Evolutionary conservation across 345 rosid genomes (phyloP).

Genomic region (Syzygium jambos): DNA sequence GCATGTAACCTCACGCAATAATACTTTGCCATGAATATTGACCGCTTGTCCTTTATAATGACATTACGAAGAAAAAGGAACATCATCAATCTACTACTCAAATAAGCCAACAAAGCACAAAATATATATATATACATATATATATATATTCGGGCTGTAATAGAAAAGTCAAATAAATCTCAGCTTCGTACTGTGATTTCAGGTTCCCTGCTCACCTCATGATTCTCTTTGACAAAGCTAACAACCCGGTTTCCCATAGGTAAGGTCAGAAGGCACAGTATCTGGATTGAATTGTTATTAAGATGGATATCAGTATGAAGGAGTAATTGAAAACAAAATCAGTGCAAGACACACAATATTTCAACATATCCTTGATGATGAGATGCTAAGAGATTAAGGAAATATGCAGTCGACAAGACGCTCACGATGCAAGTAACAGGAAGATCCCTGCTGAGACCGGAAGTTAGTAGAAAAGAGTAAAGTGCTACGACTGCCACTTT

Average conservation of each 20-base stretch:
- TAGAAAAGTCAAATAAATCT: neutral
- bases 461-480: constrained; percentile 35
- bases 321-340: neutral
- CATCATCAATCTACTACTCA: neutral
- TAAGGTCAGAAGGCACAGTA: constrained; percentile 58
- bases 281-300: constrained; percentile 22
- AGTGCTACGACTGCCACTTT: constrained; percentile 34
- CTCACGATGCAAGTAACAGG: constrained; percentile 67
- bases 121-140: too few relatives aligned
- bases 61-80: neutral
- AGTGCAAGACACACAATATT: neutral
- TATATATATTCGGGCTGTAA: neutral
- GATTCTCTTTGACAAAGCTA: constrained; percentile 61
- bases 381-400: neutral
- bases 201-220: constrained; percentile 33
- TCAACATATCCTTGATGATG: neutral
- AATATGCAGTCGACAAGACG: neutral
- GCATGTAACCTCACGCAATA: constrained; percentile 80
- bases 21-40: constrained; percentile 92
- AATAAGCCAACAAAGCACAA: neutral
- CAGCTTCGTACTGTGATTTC: neutral
- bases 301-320: neutral
- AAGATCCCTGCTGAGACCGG: constrained; percentile 47
- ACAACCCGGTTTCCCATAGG: constrained; percentile 63
- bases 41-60: constrained; percentile 43